phyloP scores from a whole-genome alignment of 164 flowering plant genomes.

The Hamamelis virginiana region DNA sequence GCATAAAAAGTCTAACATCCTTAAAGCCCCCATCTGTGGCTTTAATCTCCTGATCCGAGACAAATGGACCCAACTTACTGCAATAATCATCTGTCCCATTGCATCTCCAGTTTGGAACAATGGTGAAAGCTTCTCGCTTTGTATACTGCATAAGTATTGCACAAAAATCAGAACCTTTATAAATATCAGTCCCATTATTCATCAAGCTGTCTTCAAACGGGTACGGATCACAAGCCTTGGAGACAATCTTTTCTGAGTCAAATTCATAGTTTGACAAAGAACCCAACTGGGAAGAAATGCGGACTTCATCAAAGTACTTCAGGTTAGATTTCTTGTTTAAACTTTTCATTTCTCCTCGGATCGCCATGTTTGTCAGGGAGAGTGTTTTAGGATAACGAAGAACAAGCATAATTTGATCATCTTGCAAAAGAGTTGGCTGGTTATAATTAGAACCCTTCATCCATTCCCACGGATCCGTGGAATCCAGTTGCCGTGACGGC shows the following conservation, averaged over 20 bases:
- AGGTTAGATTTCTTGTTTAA: constrained; percentile 46
- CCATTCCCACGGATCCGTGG: constrained; percentile 65
- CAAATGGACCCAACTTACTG: constrained; percentile 70
- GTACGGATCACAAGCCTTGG: constrained; percentile 71
- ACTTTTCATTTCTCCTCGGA: constrained; percentile 74
- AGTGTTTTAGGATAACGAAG: constrained; percentile 62
- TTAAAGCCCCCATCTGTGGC: constrained; percentile 64
- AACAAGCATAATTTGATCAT: constrained; percentile 70
- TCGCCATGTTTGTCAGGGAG: constrained; percentile 43
- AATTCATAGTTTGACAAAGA: constrained; percentile 48
- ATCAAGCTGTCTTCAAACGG: constrained; percentile 49
- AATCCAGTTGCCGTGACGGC: constrained; percentile 67
- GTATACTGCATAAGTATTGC: constrained; percentile 41
- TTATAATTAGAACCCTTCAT: constrained; percentile 32
- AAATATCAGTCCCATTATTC: constrained; percentile 35
- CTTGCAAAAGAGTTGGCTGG: constrained; percentile 61
- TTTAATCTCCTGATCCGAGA: constrained; percentile 37
- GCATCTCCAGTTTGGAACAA: constrained; percentile 87
- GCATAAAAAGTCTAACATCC: constrained; percentile 53
- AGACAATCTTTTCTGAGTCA: constrained; percentile 47
- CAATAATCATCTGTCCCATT: constrained; percentile 57
- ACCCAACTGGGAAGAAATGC: constrained; percentile 51
- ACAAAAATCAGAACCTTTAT: constrained; percentile 60
- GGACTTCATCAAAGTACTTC: constrained; percentile 71
- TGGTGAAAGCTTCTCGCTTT: constrained; percentile 33